phyloP scores from a whole-genome alignment of 2,329 filamentous ascomycete species.

The Colletotrichum filicis region DNA sequence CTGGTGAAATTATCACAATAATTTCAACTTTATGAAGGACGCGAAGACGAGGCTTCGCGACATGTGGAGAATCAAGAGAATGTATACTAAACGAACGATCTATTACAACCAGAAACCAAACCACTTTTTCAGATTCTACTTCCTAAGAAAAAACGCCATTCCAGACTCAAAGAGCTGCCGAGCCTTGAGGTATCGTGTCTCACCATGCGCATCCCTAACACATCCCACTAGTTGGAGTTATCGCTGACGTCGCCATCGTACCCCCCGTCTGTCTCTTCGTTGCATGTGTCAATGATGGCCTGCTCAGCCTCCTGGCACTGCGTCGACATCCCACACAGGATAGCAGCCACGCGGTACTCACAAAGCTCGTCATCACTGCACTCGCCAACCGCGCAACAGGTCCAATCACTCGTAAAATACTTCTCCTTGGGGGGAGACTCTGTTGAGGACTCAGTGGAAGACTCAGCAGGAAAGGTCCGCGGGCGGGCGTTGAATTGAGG shows the following conservation, averaged over 20 bases:
- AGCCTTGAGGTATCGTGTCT: background rate
- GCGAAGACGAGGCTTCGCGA: background rate
- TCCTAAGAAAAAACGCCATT: background rate
- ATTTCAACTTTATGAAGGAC: background rate
- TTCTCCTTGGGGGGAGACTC: background rate
- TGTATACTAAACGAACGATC: background rate
- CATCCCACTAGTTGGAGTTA: background rate
- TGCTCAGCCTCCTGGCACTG: background rate
- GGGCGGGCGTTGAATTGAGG: too few species aligned
- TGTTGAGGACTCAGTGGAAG: too few species aligned
- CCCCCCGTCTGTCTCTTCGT: background rate
- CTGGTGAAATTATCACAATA: too few species aligned
- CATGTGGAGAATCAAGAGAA: background rate
- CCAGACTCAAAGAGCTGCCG: background rate
- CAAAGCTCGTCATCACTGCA: background rate
- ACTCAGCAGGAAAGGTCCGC: background rate
- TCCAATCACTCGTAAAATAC: constrained; percentile 5
- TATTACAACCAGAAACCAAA: background rate
- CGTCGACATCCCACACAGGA: background rate
- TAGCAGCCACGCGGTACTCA: constrained; percentile 6
- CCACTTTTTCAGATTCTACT: background rate
- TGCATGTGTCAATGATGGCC: background rate
- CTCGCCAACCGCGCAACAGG: constrained; percentile 5
- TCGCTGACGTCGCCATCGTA: background rate
- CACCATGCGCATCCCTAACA: background rate